Conservation (phyloP, 108 stramenopile species). For the Ochromonas danica region DNA sequence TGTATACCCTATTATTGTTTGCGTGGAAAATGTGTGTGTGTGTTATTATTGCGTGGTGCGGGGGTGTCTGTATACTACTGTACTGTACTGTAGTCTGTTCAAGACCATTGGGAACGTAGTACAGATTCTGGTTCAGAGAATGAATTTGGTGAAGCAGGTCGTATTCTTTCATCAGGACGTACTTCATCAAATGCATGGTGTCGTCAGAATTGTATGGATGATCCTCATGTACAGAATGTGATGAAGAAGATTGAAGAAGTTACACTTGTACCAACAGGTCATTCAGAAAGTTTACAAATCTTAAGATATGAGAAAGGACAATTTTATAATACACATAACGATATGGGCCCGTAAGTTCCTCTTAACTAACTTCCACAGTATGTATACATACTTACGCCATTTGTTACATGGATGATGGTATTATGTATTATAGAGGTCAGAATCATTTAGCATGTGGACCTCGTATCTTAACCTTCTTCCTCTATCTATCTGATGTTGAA, state of each 20-base stretch:
- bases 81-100: too few relatives aligned
- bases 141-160: conserved; percentile 21
- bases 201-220: neutral
- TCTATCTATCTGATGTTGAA: conserved; percentile 33
- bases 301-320: conserved; percentile 30
- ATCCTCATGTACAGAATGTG: neutral
- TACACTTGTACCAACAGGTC: neutral
- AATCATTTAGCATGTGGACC: neutral
- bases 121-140: conserved; percentile 12
- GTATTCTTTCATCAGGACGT: conserved; percentile 5
- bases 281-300: conserved; percentile 10
- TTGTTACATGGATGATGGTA: too few relatives aligned
- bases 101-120: neutral
- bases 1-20: neutral
- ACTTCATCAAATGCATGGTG: conserved; percentile 33
- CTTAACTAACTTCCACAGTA: neutral
- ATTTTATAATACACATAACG: conserved; percentile 10
- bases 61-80: too few relatives aligned
- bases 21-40: neutral
- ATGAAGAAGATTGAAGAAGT: neutral
- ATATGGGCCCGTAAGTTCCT: neutral
- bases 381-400: neutral
- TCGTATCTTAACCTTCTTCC: conserved; percentile 30
- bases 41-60: too few relatives aligned
- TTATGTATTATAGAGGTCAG: neutral